These are phyloP conservation scores for Biscogniauxia marginata DNA, from an alignment of 2,329 filamentous ascomycete species.

Conservation along the genomic window DNA sequence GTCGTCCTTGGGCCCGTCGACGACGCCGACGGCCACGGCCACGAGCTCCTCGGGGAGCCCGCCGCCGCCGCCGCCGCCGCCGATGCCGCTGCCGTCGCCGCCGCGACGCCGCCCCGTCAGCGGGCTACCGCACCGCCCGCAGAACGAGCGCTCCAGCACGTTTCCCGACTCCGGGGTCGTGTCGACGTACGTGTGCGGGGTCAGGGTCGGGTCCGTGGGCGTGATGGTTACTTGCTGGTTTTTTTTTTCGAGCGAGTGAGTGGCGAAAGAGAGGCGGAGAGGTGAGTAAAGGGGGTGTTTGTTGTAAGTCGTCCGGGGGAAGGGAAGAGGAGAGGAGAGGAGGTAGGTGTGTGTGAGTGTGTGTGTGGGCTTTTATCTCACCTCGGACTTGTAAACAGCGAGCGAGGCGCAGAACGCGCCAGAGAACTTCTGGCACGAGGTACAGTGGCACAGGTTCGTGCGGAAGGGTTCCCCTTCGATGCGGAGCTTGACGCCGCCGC, in stretches of 20 bases:
- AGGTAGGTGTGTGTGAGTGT: neutral
- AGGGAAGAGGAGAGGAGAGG: neutral
- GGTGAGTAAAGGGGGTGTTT: no score
- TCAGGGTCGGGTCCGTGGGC: slow-evolving; percentile 11
- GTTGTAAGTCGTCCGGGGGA: neutral
- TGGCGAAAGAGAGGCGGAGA: neutral
- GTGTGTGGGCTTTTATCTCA: slow-evolving; percentile 2
- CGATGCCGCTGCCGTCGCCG: no score
- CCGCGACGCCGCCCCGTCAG: neutral
- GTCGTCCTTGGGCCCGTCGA: slow-evolving; percentile 20
- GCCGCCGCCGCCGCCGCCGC: no score
- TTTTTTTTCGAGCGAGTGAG: neutral
- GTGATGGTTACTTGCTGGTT: slow-evolving; percentile 20
- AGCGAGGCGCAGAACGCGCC: slow-evolving; percentile 15
- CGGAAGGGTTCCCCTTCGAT: slow-evolving; percentile 17
- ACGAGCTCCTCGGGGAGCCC: neutral
- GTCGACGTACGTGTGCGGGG: slow-evolving; percentile 17
- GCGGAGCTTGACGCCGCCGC: slow-evolving; percentile 21
- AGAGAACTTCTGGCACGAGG: slow-evolving; percentile 23
- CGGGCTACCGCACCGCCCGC: slow-evolving; percentile 22
- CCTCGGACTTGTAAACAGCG: slow-evolving; percentile 22
- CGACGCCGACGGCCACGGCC: slow-evolving; percentile 21
- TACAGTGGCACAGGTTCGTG: slow-evolving; percentile 28
- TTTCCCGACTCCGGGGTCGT: slow-evolving; percentile 17
- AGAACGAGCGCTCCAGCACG: slow-evolving; percentile 20